phyloP scores from a whole-genome alignment of 2,329 filamentous ascomycete genomes.

The Pezicula carpinea region DNA sequence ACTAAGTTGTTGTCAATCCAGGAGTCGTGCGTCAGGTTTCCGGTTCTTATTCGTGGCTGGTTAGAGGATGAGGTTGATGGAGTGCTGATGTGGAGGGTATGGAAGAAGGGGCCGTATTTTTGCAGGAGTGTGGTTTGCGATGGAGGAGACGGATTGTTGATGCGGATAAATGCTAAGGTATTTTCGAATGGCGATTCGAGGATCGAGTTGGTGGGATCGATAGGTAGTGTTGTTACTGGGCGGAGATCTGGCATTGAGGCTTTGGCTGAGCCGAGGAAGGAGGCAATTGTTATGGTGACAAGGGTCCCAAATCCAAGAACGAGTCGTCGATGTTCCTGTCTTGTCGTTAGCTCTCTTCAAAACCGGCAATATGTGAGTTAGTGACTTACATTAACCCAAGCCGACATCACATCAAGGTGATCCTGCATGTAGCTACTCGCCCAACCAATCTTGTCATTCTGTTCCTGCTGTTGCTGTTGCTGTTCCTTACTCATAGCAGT shows the following conservation, averaged over 20 bases:
- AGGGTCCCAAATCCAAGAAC: neutral
- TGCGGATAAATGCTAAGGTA: slow-evolving; percentile 26
- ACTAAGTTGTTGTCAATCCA: slow-evolving; percentile 14
- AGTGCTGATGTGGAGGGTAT: slow-evolving; percentile 25
- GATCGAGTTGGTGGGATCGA: slow-evolving; percentile 2
- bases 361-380: neutral
- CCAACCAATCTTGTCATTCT: neutral
- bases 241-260: neutral
- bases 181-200: slow-evolving; percentile 25
- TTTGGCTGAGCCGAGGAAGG: too few species aligned
- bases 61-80: slow-evolving; percentile 1
- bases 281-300: slow-evolving; percentile 1
- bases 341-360: too few species aligned
- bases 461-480: slow-evolving; percentile 4
- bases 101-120: slow-evolving; percentile 29
- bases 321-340: too few species aligned
- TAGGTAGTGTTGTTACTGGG: neutral
- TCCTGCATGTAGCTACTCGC: too few species aligned
- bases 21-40: slow-evolving; percentile 26
- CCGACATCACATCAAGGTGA: too few species aligned
- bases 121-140: slow-evolving; percentile 20
- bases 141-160: slow-evolving; percentile 21
- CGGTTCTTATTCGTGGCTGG: neutral
- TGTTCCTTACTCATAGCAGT: slow-evolving; percentile 18
- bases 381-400: too few species aligned